These are phyloP conservation scores for Cercospora nicotianae DNA, from an alignment of 2,329 filamentous ascomycete genomes.

Conservation along the genomic window DNA sequence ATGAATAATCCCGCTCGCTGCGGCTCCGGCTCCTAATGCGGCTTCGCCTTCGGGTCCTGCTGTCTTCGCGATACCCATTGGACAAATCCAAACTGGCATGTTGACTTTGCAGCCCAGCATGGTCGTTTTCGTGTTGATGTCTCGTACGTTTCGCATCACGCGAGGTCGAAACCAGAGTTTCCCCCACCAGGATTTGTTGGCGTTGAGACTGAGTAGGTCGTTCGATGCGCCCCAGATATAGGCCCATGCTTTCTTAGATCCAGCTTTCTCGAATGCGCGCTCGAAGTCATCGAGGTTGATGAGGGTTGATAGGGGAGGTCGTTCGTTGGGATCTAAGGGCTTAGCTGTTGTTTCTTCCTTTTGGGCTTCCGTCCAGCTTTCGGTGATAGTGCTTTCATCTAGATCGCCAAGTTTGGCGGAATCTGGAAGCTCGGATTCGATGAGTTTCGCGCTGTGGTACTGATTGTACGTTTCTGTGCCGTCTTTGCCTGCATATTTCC, in stretches of 20 bases:
- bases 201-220: conserved; percentile 49
- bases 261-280: conserved; percentile 40
- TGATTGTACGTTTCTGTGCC: conserved; percentile 57
- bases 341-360: conserved; percentile 31
- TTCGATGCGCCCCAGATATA: conserved; percentile 53
- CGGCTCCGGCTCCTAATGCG: conserved; percentile 37
- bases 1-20: conserved; percentile 37
- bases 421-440: conserved; percentile 45
- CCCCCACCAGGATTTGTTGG: conserved; percentile 46
- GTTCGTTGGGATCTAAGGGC: conserved; percentile 37
- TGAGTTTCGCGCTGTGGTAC: conserved; percentile 50
- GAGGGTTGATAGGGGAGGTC: conserved; percentile 49
- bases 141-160: conserved; percentile 46
- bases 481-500: conserved; percentile 55
- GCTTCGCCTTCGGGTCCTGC: conserved; percentile 38
- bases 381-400: conserved; percentile 35
- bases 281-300: conserved; percentile 53
- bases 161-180: conserved; percentile 51
- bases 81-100: conserved; percentile 43
- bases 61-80: conserved; percentile 38
- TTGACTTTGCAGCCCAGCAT: conserved; percentile 37
- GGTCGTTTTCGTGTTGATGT: conserved; percentile 38
- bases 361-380: conserved; percentile 36
- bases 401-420: conserved; percentile 44
- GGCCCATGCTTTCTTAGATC: conserved; percentile 44